Evolutionary conservation across 495 filamentous ascomycete species (phyloP).

Genomic region (Tetracladium marchalianum): DNA sequence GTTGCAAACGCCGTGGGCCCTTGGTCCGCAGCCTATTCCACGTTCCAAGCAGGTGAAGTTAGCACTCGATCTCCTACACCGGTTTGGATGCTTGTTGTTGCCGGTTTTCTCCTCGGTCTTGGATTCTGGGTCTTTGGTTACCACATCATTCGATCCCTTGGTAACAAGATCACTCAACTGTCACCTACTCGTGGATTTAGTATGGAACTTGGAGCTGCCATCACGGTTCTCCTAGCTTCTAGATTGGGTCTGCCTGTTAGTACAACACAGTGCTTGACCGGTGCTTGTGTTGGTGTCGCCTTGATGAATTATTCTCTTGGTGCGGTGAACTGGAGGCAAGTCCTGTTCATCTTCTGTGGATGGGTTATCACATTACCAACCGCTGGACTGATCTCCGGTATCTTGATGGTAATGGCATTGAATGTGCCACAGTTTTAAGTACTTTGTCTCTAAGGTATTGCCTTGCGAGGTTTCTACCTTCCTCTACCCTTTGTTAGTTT

Average conservation of each 20-base stretch:
- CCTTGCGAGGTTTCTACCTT: too few species aligned
- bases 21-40: slow-evolving; percentile 54
- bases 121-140: slow-evolving; percentile 66
- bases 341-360: slow-evolving; percentile 47
- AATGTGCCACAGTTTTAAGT: slow-evolving; percentile 38
- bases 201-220: slow-evolving; percentile 56
- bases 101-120: slow-evolving; percentile 44
- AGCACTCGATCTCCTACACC: slow-evolving; percentile 45
- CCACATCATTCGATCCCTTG: slow-evolving; percentile 58
- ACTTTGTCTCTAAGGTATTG: too few species aligned
- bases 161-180: slow-evolving; percentile 58
- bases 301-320: slow-evolving; percentile 46
- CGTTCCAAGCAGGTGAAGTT: slow-evolving; percentile 48
- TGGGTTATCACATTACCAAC: slow-evolving; percentile 50
- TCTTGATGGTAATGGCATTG: slow-evolving; percentile 46
- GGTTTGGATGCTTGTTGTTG: slow-evolving; percentile 55
- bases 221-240: slow-evolving; percentile 56
- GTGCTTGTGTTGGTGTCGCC: slow-evolving; percentile 51
- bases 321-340: slow-evolving; percentile 52
- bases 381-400: slow-evolving; percentile 45
- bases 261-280: slow-evolving; percentile 52
- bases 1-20: slow-evolving; percentile 68
- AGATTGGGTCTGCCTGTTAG: slow-evolving; percentile 44
- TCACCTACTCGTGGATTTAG: slow-evolving; percentile 58
- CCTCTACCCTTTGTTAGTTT: too few species aligned